Conservation (phyloP, 768 basidiomycete species). For the Dentipellis fragilis region DNA sequence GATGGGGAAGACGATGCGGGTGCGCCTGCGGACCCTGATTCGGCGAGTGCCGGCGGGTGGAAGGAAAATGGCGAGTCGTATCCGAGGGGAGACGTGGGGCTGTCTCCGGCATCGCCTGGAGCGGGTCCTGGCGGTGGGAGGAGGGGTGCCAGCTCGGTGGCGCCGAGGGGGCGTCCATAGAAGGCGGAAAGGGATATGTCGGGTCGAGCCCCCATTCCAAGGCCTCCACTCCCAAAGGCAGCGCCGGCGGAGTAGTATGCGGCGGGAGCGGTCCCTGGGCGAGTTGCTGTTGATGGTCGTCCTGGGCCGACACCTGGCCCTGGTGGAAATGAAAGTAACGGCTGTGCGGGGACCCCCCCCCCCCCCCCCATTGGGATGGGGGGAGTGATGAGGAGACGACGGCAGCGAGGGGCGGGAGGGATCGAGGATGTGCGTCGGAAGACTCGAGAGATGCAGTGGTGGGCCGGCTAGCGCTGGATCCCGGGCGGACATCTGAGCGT, state of each 20-base stretch:
- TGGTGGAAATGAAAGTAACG: slow-evolving; percentile 50
- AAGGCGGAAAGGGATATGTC: slow-evolving; percentile 4
- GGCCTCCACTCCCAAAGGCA: slow-evolving; percentile 33
- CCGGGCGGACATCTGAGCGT: slow-evolving; percentile 30
- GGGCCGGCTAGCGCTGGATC: slow-evolving; percentile 42
- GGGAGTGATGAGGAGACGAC: slow-evolving; percentile 65
- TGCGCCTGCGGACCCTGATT: slow-evolving; percentile 11
- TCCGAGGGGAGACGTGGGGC: slow-evolving; percentile 17
- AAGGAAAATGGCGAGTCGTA: slow-evolving; percentile 72
- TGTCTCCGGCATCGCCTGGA: slow-evolving; percentile 20
- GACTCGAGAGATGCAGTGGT: slow-evolving; percentile 39
- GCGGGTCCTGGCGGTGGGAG: slow-evolving; percentile 19
- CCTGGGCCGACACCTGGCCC: slow-evolving; percentile 38
- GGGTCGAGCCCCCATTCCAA: slow-evolving; percentile 32
- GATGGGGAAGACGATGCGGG: slow-evolving; percentile 1
- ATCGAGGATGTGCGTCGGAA: slow-evolving; percentile 27
- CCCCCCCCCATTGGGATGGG: slow-evolving; percentile 15
- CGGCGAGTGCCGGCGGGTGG: slow-evolving; percentile 51
- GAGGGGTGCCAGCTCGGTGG: slow-evolving; percentile 9
- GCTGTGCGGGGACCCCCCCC: slow-evolving; percentile 27
- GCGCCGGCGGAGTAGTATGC: slow-evolving; percentile 40
- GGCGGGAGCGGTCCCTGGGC: slow-evolving; percentile 66
- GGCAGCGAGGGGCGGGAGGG: slow-evolving; percentile 66
- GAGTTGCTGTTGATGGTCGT: slow-evolving; percentile 49
- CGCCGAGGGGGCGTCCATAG: slow-evolving; percentile 2